Conservation (phyloP, 1,139 yeast genomes). For the Candida sojae region DNA sequence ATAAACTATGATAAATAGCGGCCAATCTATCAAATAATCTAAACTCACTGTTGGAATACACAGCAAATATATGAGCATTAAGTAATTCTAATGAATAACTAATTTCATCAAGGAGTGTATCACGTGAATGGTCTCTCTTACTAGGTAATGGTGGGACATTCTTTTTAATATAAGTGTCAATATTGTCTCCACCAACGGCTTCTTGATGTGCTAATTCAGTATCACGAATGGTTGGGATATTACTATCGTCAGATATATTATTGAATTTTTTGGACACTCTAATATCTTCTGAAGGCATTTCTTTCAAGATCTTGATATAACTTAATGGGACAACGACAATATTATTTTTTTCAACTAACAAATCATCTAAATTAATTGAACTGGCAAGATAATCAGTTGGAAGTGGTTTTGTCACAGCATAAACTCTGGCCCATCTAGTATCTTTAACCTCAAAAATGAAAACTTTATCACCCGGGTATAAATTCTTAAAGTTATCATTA, state of each 20-base stretch:
- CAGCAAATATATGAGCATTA: conserved; percentile 64
- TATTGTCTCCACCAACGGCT: conserved; percentile 27
- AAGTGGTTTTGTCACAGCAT: conserved; percentile 60
- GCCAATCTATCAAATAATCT: conserved; percentile 57
- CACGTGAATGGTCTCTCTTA: conserved; percentile 24
- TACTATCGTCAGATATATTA: conserved; percentile 28
- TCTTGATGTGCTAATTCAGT: conserved; percentile 37
- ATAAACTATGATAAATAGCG: conserved; percentile 57
- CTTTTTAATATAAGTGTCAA: conserved; percentile 14
- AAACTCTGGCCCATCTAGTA: conserved; percentile 80
- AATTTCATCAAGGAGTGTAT: conserved; percentile 54
- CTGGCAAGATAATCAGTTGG: conserved; percentile 70
- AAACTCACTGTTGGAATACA: conserved; percentile 72
- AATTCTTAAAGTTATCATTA: conserved; percentile 47
- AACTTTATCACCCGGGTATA: conserved; percentile 82
- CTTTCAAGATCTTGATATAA: conserved; percentile 43
- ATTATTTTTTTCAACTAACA: conserved; percentile 54
- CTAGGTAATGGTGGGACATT: conserved; percentile 56
- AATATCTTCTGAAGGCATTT: conserved; percentile 29
- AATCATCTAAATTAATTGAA: conserved; percentile 59
- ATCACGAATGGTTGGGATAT: conserved; percentile 46
- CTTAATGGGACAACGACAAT: conserved; percentile 65
- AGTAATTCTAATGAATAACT: conserved; percentile 57
- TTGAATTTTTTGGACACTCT: conserved; percentile 33
- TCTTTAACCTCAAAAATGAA: conserved; percentile 70